Conservation (phyloP, 2,329 filamentous ascomycete species). For the Colletotrichum aenigma region DNA sequence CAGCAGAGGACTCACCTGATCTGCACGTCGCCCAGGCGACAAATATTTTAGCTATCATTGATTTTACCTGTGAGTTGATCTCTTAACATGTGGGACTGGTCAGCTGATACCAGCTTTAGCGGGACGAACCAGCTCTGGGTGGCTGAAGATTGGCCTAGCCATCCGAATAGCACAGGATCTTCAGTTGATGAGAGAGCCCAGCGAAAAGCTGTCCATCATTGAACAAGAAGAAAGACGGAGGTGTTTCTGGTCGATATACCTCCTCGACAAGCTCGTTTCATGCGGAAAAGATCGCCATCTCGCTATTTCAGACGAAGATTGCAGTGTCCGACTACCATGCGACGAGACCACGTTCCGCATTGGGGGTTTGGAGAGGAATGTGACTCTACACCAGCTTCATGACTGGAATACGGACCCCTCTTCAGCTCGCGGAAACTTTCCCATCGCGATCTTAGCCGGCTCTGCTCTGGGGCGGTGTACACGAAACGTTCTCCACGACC, state of each 20-base stretch:
- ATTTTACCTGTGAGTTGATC: not conserved
- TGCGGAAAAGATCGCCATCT: not conserved
- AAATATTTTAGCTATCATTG: not conserved
- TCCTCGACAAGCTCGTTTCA: not conserved
- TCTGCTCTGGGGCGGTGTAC: not conserved
- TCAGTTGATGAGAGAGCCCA: not conserved
- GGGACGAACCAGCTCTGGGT: not conserved
- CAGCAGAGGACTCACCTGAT: not conserved
- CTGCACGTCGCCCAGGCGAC: not conserved
- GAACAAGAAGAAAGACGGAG: not conserved
- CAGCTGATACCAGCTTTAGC: not conserved
- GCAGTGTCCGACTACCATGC: not conserved
- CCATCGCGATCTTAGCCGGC: not conserved
- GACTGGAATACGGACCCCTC: not conserved
- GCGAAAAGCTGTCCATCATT: not conserved
- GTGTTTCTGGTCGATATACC: not conserved
- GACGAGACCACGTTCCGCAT: not conserved
- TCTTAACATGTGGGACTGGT: not conserved
- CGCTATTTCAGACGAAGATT: not conserved
- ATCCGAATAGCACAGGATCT: not conserved
- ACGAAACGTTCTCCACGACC: not conserved
- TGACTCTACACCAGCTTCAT: not conserved
- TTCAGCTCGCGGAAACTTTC: not conserved
- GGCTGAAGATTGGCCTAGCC: not conserved
- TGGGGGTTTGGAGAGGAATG: not conserved